A percentile compares a stretch with the other conserved stretches of the same genome.
Conservation (phyloP, 1,139 yeast genomes). For the Blastobotrys serpentis region DNA sequence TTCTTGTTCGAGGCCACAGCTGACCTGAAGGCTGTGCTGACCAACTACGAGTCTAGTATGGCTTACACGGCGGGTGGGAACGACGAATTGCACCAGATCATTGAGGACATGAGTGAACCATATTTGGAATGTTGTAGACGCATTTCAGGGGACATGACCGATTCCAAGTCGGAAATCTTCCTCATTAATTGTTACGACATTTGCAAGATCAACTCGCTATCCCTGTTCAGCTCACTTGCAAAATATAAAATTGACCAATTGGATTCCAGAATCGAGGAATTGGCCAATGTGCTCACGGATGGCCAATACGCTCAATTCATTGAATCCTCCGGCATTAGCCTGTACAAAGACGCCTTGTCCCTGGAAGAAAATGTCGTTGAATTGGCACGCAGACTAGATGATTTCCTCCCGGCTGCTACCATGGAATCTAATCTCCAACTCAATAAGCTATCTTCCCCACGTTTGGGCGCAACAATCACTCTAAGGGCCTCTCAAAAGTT, state of each 20-base stretch:
- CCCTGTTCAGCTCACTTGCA: constrained; percentile 32
- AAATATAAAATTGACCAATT: constrained; percentile 36
- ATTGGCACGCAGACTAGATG: constrained; percentile 34
- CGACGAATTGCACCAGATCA: constrained; percentile 30
- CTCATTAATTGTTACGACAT: constrained; percentile 41
- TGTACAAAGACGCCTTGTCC: constrained; percentile 15
- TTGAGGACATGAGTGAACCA: constrained; percentile 39
- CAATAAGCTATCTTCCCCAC: constrained; percentile 37
- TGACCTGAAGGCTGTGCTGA: constrained; percentile 37
- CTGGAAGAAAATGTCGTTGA: constrained; percentile 37
- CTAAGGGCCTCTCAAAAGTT: constrained; percentile 36
- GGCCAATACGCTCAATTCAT: constrained; percentile 32
- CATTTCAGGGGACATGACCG: constrained; percentile 29
- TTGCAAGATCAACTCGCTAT: constrained; percentile 31
- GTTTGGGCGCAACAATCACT: constrained; percentile 36
- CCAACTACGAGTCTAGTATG: constrained; percentile 38
- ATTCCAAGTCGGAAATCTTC: constrained; percentile 34
- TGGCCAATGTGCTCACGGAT: constrained; percentile 34
- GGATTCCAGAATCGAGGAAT: constrained; percentile 31
- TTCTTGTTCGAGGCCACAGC: constrained; percentile 37
- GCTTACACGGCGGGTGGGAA: constrained; percentile 30
- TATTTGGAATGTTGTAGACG: constrained; percentile 37
- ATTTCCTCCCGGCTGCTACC: constrained; percentile 39
- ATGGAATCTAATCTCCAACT: constrained; percentile 36
- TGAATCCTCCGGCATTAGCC: constrained; percentile 31